Evolutionary conservation across 148 eudicot species (phyloP), one percentile per base, ranked within the genome.

Genomic region (Silene latifolia): DNA sequence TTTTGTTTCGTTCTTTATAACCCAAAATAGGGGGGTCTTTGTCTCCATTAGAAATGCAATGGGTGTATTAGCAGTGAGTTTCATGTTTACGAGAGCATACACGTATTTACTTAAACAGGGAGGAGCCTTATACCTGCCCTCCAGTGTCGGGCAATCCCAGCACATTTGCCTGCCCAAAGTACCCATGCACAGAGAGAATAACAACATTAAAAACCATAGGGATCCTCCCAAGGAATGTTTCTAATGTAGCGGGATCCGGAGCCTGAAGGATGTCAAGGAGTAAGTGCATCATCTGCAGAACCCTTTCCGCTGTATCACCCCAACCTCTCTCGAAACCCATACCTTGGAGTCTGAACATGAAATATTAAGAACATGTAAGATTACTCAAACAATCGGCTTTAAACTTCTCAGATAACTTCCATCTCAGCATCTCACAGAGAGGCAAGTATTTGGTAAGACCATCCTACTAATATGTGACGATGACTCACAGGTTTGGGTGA

Each of bases 121-220:
- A 32, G 3, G 35, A 32, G 69, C 20, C 24, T 15, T 54, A 32
- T 85, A 96, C 99, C 99, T 96, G 99, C 62, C 99, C 98, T 76
- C 99, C 99, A 69, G 98, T 96, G 75, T 96, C 99, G 23, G 99
- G 99, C 88, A 96, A 88, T 57, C 98, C 99, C 32, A 96, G 79
- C 8, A 96, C 99, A 86, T 96, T 91, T 67, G 99, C 99, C 83
- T 96, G 99, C 47, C 99, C 99, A 80, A 96, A 96, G 83, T 89
- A 96, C 67, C 99, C 99, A 79, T 96, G 99, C 25, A 83, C 10
- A 2, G 99, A 96, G 72, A 96, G 80, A 66, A 96, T 89, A 73
- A 89, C 99, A 61, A 96, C 98, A 77, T 89, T 90, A 78, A 96
- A 96, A 72, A 96, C 97, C 99, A 96, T 92, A 1, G 98, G 99